Evolutionary conservation across 371 early-diverging fungal genomes (phyloP).

Genomic region (Mucor ambiguus): DNA sequence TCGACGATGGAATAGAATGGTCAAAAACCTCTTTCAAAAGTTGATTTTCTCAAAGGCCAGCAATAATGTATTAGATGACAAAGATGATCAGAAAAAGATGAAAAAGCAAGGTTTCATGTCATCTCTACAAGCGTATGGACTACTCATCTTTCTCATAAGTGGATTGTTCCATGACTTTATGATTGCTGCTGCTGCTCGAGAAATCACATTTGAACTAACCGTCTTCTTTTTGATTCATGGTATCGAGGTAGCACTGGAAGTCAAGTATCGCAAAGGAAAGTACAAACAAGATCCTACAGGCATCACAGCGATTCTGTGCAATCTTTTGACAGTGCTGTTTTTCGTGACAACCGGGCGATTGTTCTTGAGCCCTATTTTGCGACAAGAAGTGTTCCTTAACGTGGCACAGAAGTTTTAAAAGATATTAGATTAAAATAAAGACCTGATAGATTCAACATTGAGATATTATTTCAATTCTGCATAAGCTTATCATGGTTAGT

Average conservation of each 20-base stretch:
- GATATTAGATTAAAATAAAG: too few species aligned
- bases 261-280: slow-evolving; percentile 1
- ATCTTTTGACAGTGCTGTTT: slow-evolving; percentile 12
- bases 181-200: slow-evolving; percentile 19
- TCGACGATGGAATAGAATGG: slow-evolving; percentile 23
- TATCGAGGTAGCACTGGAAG: slow-evolving; percentile 14
- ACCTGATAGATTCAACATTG: too few species aligned
- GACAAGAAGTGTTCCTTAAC: slow-evolving; percentile 14
- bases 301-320: not conserved
- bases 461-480: too few species aligned
- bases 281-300: slow-evolving; percentile 3
- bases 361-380: slow-evolving; percentile 18
- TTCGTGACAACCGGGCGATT: slow-evolving; percentile 19
- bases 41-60: slow-evolving; percentile 10
- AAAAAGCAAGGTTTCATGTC: not conserved
- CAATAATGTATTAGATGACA: not conserved
- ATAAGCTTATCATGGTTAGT: too few species aligned
- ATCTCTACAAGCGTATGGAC: not conserved
- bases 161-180: slow-evolving; percentile 25
- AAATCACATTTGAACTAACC: slow-evolving; percentile 22
- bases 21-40: slow-evolving; percentile 12
- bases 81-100: not conserved
- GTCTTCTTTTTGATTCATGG: slow-evolving; percentile 24
- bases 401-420: slow-evolving; percentile 19
- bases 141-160: slow-evolving; percentile 14